phyloP scores from a whole-genome alignment of 257 asterid species.

The Fraxinus excelsior region DNA sequence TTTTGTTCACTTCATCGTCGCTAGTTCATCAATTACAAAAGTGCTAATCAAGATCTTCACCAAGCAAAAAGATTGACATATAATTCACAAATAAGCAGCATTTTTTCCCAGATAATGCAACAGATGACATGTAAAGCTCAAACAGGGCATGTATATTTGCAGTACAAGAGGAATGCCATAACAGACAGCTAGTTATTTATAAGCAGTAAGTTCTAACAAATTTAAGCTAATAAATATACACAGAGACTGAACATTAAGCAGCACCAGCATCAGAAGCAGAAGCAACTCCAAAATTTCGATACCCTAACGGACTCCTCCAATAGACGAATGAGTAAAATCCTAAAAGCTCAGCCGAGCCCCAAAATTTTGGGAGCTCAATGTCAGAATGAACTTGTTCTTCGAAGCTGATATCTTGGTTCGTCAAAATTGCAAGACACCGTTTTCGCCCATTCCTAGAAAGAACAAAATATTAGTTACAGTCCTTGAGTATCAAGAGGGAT shows the following conservation, averaged over 20 bases:
- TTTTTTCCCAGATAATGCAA: not conserved
- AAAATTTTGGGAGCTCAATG: slow-evolving; percentile 2
- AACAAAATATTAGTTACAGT: not conserved
- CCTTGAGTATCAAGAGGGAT: not conserved
- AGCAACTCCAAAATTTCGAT: not conserved
- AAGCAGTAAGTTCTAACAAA: not conserved
- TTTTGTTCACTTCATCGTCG: too few species aligned
- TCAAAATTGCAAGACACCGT: slow-evolving; percentile 28
- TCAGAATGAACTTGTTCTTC: slow-evolving; percentile 76
- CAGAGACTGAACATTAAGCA: not conserved
- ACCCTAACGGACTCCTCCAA: not conserved
- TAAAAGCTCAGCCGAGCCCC: slow-evolving; percentile 16
- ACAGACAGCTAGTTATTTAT: not conserved
- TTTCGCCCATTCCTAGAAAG: slow-evolving; percentile 63
- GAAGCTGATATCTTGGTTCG: slow-evolving; percentile 70
- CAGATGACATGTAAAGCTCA: not conserved
- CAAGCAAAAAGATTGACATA: too few species aligned
- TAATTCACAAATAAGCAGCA: too few species aligned
- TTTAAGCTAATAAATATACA: not conserved
- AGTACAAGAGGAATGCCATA: not conserved
- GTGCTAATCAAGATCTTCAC: too few species aligned
- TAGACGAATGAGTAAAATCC: not conserved
- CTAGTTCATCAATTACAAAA: too few species aligned
- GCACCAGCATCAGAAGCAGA: not conserved
- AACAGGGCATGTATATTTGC: not conserved